Evolutionary conservation across 2,329 filamentous ascomycete species (phyloP).

Genomic region (Neurospora sp.): DNA sequence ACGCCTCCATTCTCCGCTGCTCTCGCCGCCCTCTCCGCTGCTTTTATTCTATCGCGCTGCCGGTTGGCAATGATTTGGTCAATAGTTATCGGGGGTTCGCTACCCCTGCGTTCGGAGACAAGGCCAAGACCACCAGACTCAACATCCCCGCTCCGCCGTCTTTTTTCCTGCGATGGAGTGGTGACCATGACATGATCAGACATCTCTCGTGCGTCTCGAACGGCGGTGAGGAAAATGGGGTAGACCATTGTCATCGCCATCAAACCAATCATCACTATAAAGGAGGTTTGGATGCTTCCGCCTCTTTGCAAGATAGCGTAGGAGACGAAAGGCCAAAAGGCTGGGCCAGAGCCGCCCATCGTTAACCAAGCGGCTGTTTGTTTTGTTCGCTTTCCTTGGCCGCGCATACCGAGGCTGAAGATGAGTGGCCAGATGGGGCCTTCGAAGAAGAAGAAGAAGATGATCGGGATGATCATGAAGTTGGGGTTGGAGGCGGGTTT

Average conservation of each 20-base stretch:
- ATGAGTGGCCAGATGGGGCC: slow-evolving; percentile 76
- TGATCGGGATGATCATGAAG: slow-evolving; percentile 47
- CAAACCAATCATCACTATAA: slow-evolving; percentile 50
- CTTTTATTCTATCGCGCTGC: not conserved
- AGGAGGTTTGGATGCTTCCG: slow-evolving; percentile 53
- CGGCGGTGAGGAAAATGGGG: slow-evolving; percentile 37
- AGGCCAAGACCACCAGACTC: not conserved
- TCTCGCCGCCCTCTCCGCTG: not conserved
- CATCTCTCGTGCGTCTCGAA: slow-evolving; percentile 33
- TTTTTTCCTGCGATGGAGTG: not conserved
- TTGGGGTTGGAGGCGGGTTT: slow-evolving; percentile 32
- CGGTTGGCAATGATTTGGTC: not conserved
- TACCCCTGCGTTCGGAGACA: not conserved
- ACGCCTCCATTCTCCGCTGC: not conserved
- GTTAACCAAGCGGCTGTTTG: slow-evolving; percentile 68
- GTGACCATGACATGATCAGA: slow-evolving; percentile 19
- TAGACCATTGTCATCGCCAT: slow-evolving; percentile 37
- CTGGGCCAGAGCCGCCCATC: slow-evolving; percentile 63
- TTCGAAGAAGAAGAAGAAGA: slow-evolving; percentile 70
- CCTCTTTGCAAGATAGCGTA: slow-evolving; percentile 53
- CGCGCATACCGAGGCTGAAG: slow-evolving; percentile 68
- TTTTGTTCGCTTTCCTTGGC: slow-evolving; percentile 72
- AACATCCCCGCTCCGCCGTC: not conserved
- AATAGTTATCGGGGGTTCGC: not conserved
- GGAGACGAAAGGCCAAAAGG: slow-evolving; percentile 64